Evolutionary conservation across 208 protist species (phyloP).

Genomic region (Leishmania turanica): DNA sequence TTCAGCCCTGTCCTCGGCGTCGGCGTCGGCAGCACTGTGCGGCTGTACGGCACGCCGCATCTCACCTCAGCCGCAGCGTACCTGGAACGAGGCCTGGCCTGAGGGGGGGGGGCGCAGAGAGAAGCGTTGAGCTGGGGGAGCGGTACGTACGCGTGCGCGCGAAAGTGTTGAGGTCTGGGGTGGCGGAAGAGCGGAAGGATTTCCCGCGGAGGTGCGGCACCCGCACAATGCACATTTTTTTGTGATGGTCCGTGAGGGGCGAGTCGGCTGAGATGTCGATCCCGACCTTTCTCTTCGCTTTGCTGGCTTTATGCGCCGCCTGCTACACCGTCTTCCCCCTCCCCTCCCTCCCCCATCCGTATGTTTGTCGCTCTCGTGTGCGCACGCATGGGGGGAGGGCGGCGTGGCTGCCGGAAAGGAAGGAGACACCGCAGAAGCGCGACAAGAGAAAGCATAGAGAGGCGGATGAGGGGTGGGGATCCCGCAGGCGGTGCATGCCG

Average conservation of each 20-base stretch:
- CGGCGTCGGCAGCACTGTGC: slow-evolving; percentile 24
- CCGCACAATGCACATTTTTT: neutral
- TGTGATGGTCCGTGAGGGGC: neutral
- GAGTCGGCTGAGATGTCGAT: neutral
- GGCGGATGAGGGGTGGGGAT: neutral
- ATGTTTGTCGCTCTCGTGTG: neutral
- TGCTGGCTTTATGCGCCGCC: neutral
- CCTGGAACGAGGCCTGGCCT: slow-evolving; percentile 14
- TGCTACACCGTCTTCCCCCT: neutral
- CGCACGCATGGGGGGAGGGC: neutral
- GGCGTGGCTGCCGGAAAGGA: neutral
- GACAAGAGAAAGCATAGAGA: neutral
- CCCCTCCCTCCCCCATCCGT: neutral
- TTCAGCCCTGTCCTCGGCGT: slow-evolving; percentile 42
- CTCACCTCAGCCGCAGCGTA: slow-evolving; percentile 16
- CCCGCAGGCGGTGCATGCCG: neutral
- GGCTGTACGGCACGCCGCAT: slow-evolving; percentile 33
- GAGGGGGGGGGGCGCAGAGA: neutral
- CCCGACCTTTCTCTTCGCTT: neutral
- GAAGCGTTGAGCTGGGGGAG: neutral
- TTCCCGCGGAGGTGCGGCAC: neutral
- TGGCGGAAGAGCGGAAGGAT: neutral
- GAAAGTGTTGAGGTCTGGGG: neutral
- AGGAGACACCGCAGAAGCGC: neutral
- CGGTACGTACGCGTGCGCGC: neutral